These are phyloP conservation scores for Pythium rhizo-oryzae DNA, from an alignment of 352 stramenopile genomes.

Conservation along the genomic window DNA sequence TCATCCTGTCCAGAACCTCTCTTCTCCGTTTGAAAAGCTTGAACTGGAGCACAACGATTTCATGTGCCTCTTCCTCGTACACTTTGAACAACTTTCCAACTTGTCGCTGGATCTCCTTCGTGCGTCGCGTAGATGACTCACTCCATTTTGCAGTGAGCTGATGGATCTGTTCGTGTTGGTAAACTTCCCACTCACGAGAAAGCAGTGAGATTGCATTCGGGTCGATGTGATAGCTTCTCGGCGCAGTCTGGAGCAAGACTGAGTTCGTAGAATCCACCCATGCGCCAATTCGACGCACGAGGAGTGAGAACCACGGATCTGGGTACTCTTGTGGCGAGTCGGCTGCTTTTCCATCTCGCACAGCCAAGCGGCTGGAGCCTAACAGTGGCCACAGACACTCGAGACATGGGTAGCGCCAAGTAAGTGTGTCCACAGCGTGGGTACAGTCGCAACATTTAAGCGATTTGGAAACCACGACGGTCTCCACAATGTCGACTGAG, in stretches of 20 bases:
- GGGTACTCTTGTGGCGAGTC: background rate
- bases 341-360: background rate
- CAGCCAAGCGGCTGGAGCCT: background rate
- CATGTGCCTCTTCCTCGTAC: slow-evolving; percentile 38
- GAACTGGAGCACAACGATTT: slow-evolving; percentile 28
- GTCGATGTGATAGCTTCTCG: slow-evolving; percentile 35
- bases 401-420: slow-evolving; percentile 26
- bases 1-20: slow-evolving; percentile 4
- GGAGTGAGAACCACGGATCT: slow-evolving; percentile 5
- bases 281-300: slow-evolving; percentile 15
- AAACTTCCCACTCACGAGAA: slow-evolving; percentile 21
- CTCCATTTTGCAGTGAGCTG: slow-evolving; percentile 24
- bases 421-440: background rate
- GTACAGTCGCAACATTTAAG: too few species aligned
- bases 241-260: slow-evolving; percentile 23
- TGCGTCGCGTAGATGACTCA: slow-evolving; percentile 23
- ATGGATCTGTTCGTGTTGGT: background rate
- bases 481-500: background rate
- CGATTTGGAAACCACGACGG: too few species aligned
- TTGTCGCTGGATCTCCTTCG: slow-evolving; percentile 31
- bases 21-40: slow-evolving; percentile 24
- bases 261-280: slow-evolving; percentile 35
- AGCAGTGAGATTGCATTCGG: slow-evolving; percentile 21
- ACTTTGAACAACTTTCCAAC: slow-evolving; percentile 35
- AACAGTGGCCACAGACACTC: slow-evolving; percentile 31